Evolutionary conservation across 176 grass and related monocot species (phyloP).

Genomic region (Raddia distichophylla): DNA sequence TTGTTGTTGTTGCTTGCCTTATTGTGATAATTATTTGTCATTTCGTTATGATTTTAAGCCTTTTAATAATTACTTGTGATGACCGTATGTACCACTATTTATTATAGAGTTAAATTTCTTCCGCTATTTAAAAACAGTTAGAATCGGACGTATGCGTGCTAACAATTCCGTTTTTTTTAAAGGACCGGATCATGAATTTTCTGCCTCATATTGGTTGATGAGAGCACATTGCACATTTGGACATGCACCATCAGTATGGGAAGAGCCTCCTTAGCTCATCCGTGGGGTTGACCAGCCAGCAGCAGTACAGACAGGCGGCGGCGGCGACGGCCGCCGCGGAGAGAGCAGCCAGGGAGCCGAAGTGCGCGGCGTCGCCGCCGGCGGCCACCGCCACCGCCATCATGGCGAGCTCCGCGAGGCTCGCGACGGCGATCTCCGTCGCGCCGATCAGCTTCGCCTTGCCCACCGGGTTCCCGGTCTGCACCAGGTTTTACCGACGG

Average conservation of each 20-base stretch:
- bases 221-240: no score
- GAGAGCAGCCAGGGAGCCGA: constrained; percentile 45
- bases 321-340: constrained; percentile 48
- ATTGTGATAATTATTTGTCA: no score
- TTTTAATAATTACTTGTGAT: no score
- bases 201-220: no score
- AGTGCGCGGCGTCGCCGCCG: constrained; percentile 39
- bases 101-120: no score
- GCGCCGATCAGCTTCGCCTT: constrained; percentile 67
- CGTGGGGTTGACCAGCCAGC: constrained; percentile 42
- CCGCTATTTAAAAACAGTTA: no score
- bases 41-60: no score
- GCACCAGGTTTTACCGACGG: constrained; percentile 25
- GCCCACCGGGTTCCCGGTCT: constrained; percentile 46
- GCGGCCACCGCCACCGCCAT: constrained; percentile 57
- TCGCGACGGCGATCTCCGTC: constrained; percentile 60
- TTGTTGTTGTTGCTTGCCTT: no score
- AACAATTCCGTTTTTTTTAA: no score
- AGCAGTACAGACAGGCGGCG: constrained; percentile 50
- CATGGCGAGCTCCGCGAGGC: constrained; percentile 65
- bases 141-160: no score
- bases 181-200: no score
- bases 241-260: background rate
- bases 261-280: constrained; percentile 35
- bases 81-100: no score